These are phyloP conservation scores for Heliosperma pusillum DNA, from an alignment of 148 eudicot genomes.

Conservation along the genomic window DNA sequence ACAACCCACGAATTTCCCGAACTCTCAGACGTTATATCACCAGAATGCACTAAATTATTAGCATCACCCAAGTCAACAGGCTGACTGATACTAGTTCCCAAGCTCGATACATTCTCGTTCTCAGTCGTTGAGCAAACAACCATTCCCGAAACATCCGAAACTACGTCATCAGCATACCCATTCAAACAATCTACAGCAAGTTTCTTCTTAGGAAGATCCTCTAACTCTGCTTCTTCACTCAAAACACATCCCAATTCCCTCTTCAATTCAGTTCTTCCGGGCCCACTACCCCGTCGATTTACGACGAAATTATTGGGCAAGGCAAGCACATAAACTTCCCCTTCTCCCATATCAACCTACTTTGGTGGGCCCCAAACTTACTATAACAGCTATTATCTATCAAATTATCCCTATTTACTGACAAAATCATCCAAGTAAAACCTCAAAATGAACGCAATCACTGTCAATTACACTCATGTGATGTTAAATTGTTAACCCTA, in stretches of 20 bases:
- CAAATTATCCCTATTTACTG: constrained; percentile 9
- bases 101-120: constrained; percentile 40
- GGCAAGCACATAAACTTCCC: constrained; percentile 40
- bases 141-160: constrained; percentile 70
- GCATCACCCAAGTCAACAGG: constrained; percentile 30
- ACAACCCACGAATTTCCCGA: constrained; percentile 47
- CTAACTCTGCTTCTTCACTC: constrained; percentile 31
- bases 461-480: background rate
- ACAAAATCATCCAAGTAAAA: constrained; percentile 24
- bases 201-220: constrained; percentile 25
- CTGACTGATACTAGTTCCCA: constrained; percentile 46
- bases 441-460: background rate
- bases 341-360: constrained; percentile 55
- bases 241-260: constrained; percentile 40
- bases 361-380: constrained; percentile 10
- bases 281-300: constrained; percentile 17
- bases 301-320: constrained; percentile 30
- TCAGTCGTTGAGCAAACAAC: constrained; percentile 32
- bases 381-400: background rate
- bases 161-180: constrained; percentile 38
- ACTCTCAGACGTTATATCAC: constrained; percentile 59
- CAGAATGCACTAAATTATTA: constrained; percentile 41
- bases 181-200: constrained; percentile 39
- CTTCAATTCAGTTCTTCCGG: constrained; percentile 33
- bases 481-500: constrained; percentile 7